Conservation (phyloP, 345 rosid species). For the Theobroma cacao region DNA sequence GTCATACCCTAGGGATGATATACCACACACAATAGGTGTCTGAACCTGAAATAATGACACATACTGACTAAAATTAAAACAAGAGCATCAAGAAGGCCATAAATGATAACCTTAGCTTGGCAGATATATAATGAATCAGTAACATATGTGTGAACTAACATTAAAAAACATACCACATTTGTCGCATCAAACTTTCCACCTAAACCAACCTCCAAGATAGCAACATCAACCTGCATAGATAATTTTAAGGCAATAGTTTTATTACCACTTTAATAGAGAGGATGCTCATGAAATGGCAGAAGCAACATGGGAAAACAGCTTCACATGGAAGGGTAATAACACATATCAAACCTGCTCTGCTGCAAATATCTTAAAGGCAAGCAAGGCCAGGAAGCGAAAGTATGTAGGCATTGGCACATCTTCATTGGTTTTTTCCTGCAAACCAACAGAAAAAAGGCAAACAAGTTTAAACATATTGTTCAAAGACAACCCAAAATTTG, state of each 20-base stretch:
- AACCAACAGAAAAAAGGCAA: constrained; percentile 12
- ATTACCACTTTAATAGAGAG: background rate
- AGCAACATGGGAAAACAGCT: background rate
- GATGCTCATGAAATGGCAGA: background rate
- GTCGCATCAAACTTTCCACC: constrained; percentile 94
- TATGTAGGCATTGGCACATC: constrained; percentile 90
- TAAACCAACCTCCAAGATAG: constrained; percentile 88
- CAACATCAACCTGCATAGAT: constrained; percentile 76
- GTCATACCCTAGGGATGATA: constrained; percentile 93
- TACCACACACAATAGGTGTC: constrained; percentile 80
- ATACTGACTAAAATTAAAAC: constrained; percentile 9
- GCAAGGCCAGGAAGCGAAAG: constrained; percentile 85
- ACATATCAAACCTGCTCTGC: constrained; percentile 69
- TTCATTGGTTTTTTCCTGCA: constrained; percentile 65
- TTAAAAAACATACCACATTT: constrained; percentile 63
- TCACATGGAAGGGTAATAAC: background rate
- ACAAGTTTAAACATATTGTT: background rate
- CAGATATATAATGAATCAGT: background rate
- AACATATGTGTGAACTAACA: background rate
- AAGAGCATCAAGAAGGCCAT: background rate
- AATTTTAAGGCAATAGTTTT: constrained; percentile 9
- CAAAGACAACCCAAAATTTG: background rate
- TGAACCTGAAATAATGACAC: constrained; percentile 51
- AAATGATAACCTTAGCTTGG: background rate
- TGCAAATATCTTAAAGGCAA: constrained; percentile 87